phyloP scores from a whole-genome alignment of 164 flowering plant genomes.

The Tinospora cordifolia region DNA sequence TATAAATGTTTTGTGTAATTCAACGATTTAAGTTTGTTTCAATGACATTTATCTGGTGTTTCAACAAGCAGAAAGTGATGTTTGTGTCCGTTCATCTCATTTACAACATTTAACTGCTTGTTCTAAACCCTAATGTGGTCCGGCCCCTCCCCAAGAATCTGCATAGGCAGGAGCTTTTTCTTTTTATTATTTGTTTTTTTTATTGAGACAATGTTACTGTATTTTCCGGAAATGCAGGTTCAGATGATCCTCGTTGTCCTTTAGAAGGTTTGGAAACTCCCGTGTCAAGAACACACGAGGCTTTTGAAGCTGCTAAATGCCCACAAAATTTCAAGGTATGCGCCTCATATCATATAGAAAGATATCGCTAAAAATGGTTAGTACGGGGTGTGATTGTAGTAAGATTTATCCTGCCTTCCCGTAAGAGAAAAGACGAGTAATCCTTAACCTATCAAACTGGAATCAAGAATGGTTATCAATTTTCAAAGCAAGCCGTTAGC shows the following conservation, averaged over 20 bases:
- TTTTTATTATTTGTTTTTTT: neutral
- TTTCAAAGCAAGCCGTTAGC: neutral
- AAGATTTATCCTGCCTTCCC: no score
- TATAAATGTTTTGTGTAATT: slow-evolving; percentile 19
- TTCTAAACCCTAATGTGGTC: no score
- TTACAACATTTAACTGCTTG: no score
- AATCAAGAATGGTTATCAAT: neutral
- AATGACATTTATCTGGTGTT: neutral
- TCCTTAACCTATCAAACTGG: no score
- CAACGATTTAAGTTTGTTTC: neutral
- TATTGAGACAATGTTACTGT: neutral
- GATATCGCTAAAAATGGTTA: neutral
- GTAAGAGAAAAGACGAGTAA: no score
- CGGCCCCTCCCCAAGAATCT: no score
- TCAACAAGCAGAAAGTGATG: neutral
- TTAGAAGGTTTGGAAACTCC: slow-evolving; percentile 55
- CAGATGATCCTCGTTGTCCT: slow-evolving; percentile 88
- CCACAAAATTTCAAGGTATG: slow-evolving; percentile 59
- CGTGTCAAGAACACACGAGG: slow-evolving; percentile 30
- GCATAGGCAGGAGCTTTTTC: neutral
- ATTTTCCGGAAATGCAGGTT: slow-evolving; percentile 40
- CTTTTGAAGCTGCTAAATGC: slow-evolving; percentile 40
- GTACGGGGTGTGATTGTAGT: neutral
- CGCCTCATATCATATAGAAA: neutral
- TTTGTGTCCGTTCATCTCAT: no score